Base-by-base conservation (phyloP, 225 moss, liverwort and hornwort genomes). In the Climacium dendroides region DNA sequence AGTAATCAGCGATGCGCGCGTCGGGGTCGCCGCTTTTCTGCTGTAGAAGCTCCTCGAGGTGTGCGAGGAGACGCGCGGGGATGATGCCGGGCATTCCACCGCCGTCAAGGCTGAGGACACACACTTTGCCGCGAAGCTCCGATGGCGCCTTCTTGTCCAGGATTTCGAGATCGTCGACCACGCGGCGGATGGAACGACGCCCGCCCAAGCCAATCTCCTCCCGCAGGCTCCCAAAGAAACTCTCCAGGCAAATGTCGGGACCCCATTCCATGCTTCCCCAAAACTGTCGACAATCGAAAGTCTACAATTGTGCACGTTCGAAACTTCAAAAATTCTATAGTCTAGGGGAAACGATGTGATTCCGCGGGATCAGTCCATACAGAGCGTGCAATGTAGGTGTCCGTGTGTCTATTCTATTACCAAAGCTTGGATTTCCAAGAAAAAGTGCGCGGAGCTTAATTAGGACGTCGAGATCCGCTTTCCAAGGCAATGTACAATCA, bases 11-110 rank as follows among this genome's bases (percentile, higher is more conserved):
- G 67, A 98, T 95, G 89, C 92, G 94, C 18, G 97, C 96, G 82
- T 98, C 90, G 4, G 95, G 79, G 84, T 98, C 89, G 15, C 95
- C 95, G 57, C 97, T 98, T 52, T 94, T 96, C 85, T 84, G 87
- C 89, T 96, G 90, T 26, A 98, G 92, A 87, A 91, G 88, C 83
- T 87, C 89, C 85, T 98, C 97, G 37, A 98, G 90, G 47, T 95
- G 90, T 18, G 94, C 97, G 30, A 98, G 91, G 20, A 98, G 86
- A 37, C 93, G 91, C 53, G 96, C 97, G 25, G 97, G 96, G 43
- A 98, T 96, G 45, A 98, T 96, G 39, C 97, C 96, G 35, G 96
- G 94, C 97, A 98, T 96, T 63, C 96, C 96, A 57, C 97, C 97
- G 8, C 97, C 97, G 76, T 98, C 97, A 70, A 98, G 95, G 86